Evolutionary conservation across 2,329 filamentous ascomycete species (phyloP), one percentile per base, ranked within the genome.

Genomic region (Pseudogymnoascus sp.): DNA sequence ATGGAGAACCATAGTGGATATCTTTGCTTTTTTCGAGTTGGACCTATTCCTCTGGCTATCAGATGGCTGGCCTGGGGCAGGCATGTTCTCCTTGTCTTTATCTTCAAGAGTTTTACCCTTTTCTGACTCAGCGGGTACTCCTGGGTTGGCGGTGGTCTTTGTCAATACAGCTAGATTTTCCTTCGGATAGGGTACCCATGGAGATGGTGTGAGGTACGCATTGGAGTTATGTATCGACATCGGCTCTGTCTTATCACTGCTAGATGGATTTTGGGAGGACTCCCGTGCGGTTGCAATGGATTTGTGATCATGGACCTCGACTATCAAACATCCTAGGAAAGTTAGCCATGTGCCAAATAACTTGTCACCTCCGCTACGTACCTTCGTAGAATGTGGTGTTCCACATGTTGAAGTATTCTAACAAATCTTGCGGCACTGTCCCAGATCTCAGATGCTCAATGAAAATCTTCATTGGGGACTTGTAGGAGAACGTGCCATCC

Each of bases 171-270:
- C 56, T 60, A 64, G 19, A 37, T 33, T 75, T 67, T 80, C 78
- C 63, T 79, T 81, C 41, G 86, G 90, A 69, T 86, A 95, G 0
- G 90, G 85, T 0, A 83, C 88, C 70, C 87, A 91, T 0, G 92
- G 84, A 0, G 94, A 97, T 0, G 92, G 94, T 0, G 92, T 96
- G 55, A 97, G 80, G 68, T 90, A 94, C 62, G 85, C 85, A 68
- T 91, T 96, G 71, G 92, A 89, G 71, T 95, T 96, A 72, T 99
- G 92, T 45, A 99, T 86, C 0, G 92, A 96, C 64, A 89, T 92
- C 9, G 86, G 84, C 3, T 80, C 75, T 37, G 81, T 81, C 59
- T 85, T 86, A 65, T 79, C 84, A 34, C 82, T 81, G 18, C 80
- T 76, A 1, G 82, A 77, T 23, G 76, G 76, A 58, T 75, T 77